Evolutionary conservation across 441 rosid genomes (phyloP).

Genomic region (Erodium chrysanthum): DNA sequence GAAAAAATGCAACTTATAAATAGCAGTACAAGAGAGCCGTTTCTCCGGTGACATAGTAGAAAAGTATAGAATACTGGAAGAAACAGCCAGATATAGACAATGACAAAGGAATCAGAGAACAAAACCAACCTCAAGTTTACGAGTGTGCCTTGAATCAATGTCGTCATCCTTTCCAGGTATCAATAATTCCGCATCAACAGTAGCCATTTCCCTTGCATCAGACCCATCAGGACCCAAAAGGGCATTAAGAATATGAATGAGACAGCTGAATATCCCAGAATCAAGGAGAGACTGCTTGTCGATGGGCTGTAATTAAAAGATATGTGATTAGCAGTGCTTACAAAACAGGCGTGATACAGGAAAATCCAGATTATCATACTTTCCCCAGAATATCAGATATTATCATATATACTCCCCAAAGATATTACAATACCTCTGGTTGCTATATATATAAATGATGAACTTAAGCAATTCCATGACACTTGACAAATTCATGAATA

Average conservation of each 20-base stretch:
- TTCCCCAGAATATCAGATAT: too few species aligned
- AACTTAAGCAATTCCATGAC: neutral
- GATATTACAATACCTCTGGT: neutral
- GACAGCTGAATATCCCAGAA: constrained; percentile 97
- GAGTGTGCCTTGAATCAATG: constrained; percentile 34
- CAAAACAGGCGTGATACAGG: constrained; percentile 12
- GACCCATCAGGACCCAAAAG: constrained; percentile 50
- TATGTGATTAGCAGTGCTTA: constrained; percentile 5
- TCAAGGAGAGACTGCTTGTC: constrained; percentile 95
- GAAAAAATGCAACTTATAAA: too few species aligned
- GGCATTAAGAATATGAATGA: constrained; percentile 68
- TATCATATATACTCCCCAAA: neutral
- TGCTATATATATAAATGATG: neutral
- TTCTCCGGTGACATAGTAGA: neutral
- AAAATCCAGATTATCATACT: too few species aligned
- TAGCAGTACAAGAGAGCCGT: neutral
- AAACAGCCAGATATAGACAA: constrained; percentile 10
- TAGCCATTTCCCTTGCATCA: constrained; percentile 20
- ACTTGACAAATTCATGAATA: neutral
- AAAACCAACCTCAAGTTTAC: constrained; percentile 70
- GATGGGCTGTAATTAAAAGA: constrained; percentile 55
- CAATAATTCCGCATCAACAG: constrained; percentile 28
- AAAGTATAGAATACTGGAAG: too few species aligned
- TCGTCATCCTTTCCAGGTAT: constrained; percentile 35
- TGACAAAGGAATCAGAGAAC: neutral